Base-by-base conservation (phyloP, 2,329 filamentous ascomycete genomes). In the Pseudogymnoascus sp. region DNA sequence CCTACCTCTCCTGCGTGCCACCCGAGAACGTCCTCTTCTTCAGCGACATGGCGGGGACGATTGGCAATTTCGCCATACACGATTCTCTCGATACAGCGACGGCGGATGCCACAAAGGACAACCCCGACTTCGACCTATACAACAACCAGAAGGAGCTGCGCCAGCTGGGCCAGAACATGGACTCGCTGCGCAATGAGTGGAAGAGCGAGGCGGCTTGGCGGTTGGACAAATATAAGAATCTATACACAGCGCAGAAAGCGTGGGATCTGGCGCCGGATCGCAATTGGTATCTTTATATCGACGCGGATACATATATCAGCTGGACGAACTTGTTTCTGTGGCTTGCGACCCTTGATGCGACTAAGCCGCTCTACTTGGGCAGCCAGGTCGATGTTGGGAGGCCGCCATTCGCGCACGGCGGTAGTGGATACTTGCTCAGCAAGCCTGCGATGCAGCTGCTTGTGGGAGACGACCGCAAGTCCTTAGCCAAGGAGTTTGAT, bases 181-280 rank as follows among this genome's bases (percentile, higher is more conserved):
- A 23, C 12, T 23, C 21, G 12, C 43, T 49, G 21, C 21, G 12
- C 21, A 25, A 8, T 49, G 43, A 49, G 43, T 25, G 43, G 43
- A 49, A 49, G 12, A 67, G 75, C 69, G 62, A 68, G n/a, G 73
- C 77, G 21, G 77, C 76, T 1, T 86, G 83, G 84, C 76, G 75
- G 16, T 71, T 86, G 40, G 84, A 86, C 74, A 85, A 84, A 73
- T 86, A 84, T 75, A 86, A 86, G 72, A 85, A 84, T 70, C 75
- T 84, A 53, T 83, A 84, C 69, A 84, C 85, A 70, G 79, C 82
- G 11, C 79, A 84, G 71, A 82, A 83, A 72, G 72, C 80, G 0
- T 85, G 79, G 67, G 69, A 72, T 23, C 72, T 80, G 72, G 77
- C 79, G 7, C 82, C 83, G 8, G 69, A 77, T 63, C 79, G 79